phyloP scores from a whole-genome alignment of 306 rosid species.

The Cicer cuneatum region DNA sequence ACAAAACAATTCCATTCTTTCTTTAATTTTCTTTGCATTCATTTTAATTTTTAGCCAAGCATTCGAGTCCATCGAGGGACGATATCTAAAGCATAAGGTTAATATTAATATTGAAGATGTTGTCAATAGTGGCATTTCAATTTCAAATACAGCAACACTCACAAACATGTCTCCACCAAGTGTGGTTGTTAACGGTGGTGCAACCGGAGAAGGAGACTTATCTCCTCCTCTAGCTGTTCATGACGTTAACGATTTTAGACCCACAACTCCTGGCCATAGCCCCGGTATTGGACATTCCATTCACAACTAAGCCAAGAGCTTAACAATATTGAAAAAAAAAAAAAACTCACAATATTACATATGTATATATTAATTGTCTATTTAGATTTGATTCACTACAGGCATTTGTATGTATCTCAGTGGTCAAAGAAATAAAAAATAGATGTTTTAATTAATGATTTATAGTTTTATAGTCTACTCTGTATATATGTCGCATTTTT shows the following conservation, averaged over 20 bases:
- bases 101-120: not conserved
- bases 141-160: not conserved
- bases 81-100: slow-evolving; percentile 44
- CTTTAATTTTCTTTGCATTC: slow-evolving; percentile 39
- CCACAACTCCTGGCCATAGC: slow-evolving; percentile 82
- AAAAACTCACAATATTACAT: not conserved
- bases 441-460: not conserved
- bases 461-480: not conserved
- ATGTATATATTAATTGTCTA: not conserved
- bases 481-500: not conserved
- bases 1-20: slow-evolving; percentile 27
- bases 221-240: slow-evolving; percentile 37
- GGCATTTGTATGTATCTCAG: not conserved
- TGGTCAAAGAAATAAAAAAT: not conserved
- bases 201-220: not conserved
- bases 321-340: not conserved
- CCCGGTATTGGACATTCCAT: slow-evolving; percentile 71
- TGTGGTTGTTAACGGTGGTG: slow-evolving; percentile 40
- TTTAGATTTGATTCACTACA: not conserved
- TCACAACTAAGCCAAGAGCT: slow-evolving; percentile 48
- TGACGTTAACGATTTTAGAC: slow-evolving; percentile 53
- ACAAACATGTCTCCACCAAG: slow-evolving; percentile 44
- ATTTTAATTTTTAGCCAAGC: slow-evolving; percentile 32
- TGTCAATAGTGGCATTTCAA: not conserved
- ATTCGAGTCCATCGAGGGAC: slow-evolving; percentile 41